Conservation (phyloP, 1,284 basidiomycete species). For the Cryptococcus neoformans region DNA sequence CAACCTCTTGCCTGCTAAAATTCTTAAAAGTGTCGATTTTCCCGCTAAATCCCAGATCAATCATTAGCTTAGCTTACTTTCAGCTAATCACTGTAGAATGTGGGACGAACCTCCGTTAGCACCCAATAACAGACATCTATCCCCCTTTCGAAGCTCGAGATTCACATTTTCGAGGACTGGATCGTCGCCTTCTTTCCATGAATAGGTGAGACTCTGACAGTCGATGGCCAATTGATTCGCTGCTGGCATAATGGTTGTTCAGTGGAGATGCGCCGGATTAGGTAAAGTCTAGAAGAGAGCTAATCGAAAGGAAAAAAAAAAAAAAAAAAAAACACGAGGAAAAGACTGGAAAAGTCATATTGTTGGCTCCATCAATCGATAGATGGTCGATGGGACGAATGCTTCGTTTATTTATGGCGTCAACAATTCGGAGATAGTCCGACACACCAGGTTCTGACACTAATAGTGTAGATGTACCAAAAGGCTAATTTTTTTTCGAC, state of each 20-base stretch:
- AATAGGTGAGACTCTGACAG: constrained; percentile 62
- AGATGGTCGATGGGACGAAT: too few relatives aligned
- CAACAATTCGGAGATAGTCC: too few relatives aligned
- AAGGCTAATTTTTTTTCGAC: too few relatives aligned
- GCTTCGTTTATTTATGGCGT: too few relatives aligned
- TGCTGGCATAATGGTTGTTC: background rate
- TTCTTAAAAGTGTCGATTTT: constrained; percentile 91
- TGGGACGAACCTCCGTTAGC: constrained; percentile 75
- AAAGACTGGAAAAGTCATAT: background rate
- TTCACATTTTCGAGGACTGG: constrained; percentile 63
- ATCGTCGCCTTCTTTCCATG: constrained; percentile 52
- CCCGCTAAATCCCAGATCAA: constrained; percentile 58
- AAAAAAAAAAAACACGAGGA: too few relatives aligned
- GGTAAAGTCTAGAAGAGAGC: background rate
- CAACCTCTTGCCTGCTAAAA: constrained; percentile 89
- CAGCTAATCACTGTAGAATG: background rate
- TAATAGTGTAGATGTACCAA: too few relatives aligned
- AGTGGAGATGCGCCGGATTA: background rate
- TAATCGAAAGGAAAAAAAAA: background rate
- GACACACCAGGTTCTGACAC: too few relatives aligned
- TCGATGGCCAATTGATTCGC: constrained; percentile 52
- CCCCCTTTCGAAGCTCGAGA: constrained; percentile 66
- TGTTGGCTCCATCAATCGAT: too few relatives aligned
- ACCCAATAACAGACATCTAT: constrained; percentile 77
- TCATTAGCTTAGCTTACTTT: background rate